Evolutionary conservation across 345 rosid genomes (phyloP).

Genomic region (Citrus sp.): DNA sequence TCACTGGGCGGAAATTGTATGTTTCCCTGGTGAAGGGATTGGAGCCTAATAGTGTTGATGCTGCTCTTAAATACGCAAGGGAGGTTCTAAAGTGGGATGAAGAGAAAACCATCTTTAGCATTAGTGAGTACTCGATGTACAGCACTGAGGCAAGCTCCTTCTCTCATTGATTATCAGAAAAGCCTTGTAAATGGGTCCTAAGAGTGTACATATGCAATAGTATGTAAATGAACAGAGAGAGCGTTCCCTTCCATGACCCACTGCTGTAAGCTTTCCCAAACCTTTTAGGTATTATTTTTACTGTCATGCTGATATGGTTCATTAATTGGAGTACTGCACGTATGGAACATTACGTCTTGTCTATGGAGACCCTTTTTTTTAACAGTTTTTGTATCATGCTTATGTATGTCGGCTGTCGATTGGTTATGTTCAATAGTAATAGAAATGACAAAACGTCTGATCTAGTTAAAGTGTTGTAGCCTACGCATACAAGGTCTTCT

Average conservation of each 20-base stretch:
- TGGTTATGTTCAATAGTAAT: not conserved
- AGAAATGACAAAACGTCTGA: not conserved
- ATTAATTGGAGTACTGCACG: constrained; percentile 3
- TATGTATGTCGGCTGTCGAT: not conserved
- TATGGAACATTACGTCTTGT: not conserved
- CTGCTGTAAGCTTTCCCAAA: constrained; percentile 2
- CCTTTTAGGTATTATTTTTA: not conserved
- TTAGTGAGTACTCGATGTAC: constrained; percentile 50
- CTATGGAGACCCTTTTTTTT: no score
- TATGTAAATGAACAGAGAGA: constrained; percentile 5
- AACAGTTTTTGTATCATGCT: not conserved
- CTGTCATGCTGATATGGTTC: not conserved
- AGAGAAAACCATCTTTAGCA: constrained; percentile 59
- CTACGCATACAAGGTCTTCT: not conserved
- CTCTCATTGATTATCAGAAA: constrained; percentile 26
- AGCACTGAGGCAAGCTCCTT: constrained; percentile 56
- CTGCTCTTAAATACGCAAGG: constrained; percentile 64
- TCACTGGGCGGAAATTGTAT: constrained; percentile 69
- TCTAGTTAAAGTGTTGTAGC: not conserved
- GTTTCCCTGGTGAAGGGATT: constrained; percentile 66
- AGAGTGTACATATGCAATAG: constrained; percentile 13
- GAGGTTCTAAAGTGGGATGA: constrained; percentile 95
- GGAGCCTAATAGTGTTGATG: constrained; percentile 56
- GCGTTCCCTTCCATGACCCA: not conserved
- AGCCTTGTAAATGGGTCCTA: constrained; percentile 5